phyloP scores from a whole-genome alignment of 2,329 filamentous ascomycete genomes.

The Colletotrichum eleusines region DNA sequence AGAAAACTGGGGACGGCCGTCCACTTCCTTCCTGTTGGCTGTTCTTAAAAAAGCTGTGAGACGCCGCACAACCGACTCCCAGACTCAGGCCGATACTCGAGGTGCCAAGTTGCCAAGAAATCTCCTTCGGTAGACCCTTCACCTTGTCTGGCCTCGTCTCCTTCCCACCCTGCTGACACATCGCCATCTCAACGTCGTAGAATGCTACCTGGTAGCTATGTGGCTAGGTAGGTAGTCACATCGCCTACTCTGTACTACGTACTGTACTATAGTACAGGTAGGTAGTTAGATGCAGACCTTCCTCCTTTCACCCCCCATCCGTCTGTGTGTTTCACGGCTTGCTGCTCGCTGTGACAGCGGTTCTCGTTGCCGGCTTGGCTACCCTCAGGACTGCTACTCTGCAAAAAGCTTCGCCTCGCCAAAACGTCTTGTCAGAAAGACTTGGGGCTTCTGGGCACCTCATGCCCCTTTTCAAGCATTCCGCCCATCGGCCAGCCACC shows the following conservation, averaged over 20 bases:
- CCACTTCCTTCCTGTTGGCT: conserved; percentile 13
- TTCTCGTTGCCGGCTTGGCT: conserved; percentile 30
- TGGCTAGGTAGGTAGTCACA: too few species aligned
- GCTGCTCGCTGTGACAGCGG: conserved; percentile 30
- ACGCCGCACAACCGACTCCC: conserved; percentile 40
- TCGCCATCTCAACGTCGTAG: neutral
- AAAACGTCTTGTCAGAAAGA: conserved; percentile 22
- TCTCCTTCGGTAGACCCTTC: conserved; percentile 26
- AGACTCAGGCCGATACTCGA: conserved; percentile 40
- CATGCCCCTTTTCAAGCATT: conserved; percentile 2
- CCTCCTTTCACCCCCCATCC: neutral
- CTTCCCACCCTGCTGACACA: conserved; percentile 29
- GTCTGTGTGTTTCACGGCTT: conserved; percentile 18
- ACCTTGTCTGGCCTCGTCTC: neutral
- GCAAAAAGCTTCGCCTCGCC: conserved; percentile 39
- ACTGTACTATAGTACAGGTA: neutral
- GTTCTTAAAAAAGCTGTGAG: conserved; percentile 42
- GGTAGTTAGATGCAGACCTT: neutral
- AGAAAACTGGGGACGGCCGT: conserved; percentile 8
- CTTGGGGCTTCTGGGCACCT: conserved; percentile 23
- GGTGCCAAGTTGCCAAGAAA: conserved; percentile 40
- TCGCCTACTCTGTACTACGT: too few species aligned
- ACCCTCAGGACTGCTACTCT: conserved; percentile 32
- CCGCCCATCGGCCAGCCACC: conserved; percentile 18
- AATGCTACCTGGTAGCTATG: too few species aligned